Percentiles rank a stretch among this genome's conserved stretches.
Conservation (phyloP, 371 early-diverging fungal genomes). For the Syncephalastrum monosporum region DNA sequence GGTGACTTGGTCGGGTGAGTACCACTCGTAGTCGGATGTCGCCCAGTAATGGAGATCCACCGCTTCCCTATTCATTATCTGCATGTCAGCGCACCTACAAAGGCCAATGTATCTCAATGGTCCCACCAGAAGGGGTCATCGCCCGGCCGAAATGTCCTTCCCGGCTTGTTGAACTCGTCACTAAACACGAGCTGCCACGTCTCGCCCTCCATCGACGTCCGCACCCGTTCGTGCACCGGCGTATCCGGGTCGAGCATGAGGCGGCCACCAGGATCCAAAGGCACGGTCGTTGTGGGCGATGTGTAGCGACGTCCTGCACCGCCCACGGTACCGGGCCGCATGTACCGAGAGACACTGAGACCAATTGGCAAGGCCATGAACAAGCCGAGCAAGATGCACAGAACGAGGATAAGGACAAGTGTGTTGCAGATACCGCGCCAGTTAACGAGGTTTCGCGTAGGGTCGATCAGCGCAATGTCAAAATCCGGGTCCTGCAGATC, state of each 20-base stretch:
- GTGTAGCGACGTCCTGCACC: no score
- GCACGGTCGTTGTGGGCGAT: background rate
- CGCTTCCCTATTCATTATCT: constrained; percentile 25
- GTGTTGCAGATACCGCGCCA: constrained; percentile 4
- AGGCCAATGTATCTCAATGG: background rate
- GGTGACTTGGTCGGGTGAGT: constrained; percentile 39
- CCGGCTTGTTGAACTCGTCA: constrained; percentile 55
- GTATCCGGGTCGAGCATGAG: constrained; percentile 13
- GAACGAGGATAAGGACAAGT: background rate
- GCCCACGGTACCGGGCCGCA: background rate
- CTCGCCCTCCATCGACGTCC: constrained; percentile 9
- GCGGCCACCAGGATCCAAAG: constrained; percentile 7
- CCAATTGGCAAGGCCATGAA: constrained; percentile 8
- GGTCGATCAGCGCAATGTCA: no score
- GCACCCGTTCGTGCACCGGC: background rate
- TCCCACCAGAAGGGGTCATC: constrained; percentile 43
- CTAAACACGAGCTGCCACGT: constrained; percentile 44
- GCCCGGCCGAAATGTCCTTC: constrained; percentile 50
- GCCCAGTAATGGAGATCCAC: constrained; percentile 55
- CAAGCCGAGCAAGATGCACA: constrained; percentile 8
- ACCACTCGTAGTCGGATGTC: constrained; percentile 49
- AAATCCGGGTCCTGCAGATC: no score
- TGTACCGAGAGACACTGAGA: constrained; percentile 4
- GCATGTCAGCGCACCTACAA: background rate
- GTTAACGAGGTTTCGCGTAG: background rate